These are phyloP conservation scores for Sicyos baderoa DNA, from an alignment of 306 rosid genomes.

Conservation along the genomic window DNA sequence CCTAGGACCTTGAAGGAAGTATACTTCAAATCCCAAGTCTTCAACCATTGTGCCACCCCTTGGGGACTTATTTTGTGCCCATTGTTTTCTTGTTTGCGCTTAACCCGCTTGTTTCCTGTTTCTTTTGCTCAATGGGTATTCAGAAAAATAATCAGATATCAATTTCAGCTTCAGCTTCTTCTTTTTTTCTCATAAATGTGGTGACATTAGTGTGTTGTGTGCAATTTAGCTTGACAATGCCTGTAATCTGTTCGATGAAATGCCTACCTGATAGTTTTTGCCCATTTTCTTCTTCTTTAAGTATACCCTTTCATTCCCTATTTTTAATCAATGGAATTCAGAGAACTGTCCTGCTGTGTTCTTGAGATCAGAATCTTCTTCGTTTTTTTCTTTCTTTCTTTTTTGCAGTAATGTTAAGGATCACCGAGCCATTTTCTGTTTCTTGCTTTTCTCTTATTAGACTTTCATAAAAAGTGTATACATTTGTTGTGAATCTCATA, in stretches of 20 bases:
- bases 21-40: no score
- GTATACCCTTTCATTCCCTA: neutral
- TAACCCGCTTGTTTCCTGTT: no score
- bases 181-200: no score
- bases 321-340: neutral
- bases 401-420: neutral
- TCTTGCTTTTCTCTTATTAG: neutral
- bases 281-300: neutral
- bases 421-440: neutral
- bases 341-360: neutral
- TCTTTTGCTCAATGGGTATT: no score
- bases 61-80: no score
- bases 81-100: neutral
- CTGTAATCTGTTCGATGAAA: slow-evolving; percentile 21
- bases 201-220: neutral
- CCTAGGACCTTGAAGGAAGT: no score
- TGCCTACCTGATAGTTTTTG: neutral
- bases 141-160: no score
- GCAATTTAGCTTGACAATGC: neutral
- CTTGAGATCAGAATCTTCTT: slow-evolving; percentile 1
- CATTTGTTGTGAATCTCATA: neutral
- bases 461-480: neutral
- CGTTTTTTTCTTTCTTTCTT: no score
- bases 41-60: no score
- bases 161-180: neutral